A percentile compares a stretch with the other conserved stretches of the same genome.
These are phyloP conservation scores for Aspergillus affinis DNA, from an alignment of 495 filamentous ascomycete genomes.

Conservation along the genomic window DNA sequence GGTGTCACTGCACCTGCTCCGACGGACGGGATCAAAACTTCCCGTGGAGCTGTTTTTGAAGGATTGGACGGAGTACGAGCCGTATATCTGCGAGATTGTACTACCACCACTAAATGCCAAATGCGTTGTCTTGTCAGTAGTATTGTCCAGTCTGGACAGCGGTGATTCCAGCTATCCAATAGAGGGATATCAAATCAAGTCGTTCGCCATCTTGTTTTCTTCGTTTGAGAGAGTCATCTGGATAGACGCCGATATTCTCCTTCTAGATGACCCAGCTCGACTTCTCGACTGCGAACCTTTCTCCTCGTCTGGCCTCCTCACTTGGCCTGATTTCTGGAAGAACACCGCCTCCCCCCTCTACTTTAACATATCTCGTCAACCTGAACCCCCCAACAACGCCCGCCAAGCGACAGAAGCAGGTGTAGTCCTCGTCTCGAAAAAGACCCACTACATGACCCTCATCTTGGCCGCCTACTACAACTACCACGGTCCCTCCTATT, in stretches of 20 bases:
- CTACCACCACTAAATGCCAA: constrained; percentile 42
- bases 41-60: constrained; percentile 53
- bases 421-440: constrained; percentile 50
- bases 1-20: constrained; percentile 44
- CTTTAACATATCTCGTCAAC: constrained; percentile 47
- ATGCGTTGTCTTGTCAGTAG: constrained; percentile 42
- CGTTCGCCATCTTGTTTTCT: constrained; percentile 50
- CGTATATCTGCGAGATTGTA: constrained; percentile 41
- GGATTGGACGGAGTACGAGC: constrained; percentile 38
- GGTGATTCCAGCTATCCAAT: constrained; percentile 11
- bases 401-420: constrained; percentile 48
- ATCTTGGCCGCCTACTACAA: constrained; percentile 58
- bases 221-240: constrained; percentile 53
- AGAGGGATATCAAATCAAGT: constrained; percentile 49
- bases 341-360: constrained; percentile 43
- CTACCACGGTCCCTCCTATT: constrained; percentile 49
- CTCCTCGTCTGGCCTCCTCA: constrained; percentile 42
- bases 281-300: constrained; percentile 46
- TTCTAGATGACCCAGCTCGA: constrained; percentile 38
- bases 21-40: constrained; percentile 45
- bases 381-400: constrained; percentile 20
- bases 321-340: constrained; percentile 57
- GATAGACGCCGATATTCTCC: constrained; percentile 52
- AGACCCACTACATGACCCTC: constrained; percentile 41
- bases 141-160: constrained; percentile 14